These are phyloP conservation scores for Selaginella moellendorffii DNA, from an alignment of 75 land plant species.

Conservation along the genomic window DNA sequence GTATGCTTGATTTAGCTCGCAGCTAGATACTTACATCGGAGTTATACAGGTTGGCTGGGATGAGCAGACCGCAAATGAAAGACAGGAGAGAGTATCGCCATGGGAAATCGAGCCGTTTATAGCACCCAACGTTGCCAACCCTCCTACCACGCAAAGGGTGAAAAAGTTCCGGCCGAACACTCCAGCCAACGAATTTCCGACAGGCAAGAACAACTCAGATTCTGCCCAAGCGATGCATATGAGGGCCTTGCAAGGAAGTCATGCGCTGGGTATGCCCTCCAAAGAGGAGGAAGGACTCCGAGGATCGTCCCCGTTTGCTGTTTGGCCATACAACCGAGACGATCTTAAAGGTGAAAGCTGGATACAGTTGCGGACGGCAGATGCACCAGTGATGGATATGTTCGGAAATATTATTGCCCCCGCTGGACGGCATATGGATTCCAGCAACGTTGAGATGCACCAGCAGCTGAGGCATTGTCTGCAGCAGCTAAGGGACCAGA, in stretches of 20 bases:
- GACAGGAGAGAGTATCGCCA: slow-evolving; percentile 3
- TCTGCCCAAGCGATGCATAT: too few species aligned
- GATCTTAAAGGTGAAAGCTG: neutral
- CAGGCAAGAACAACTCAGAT: too few species aligned
- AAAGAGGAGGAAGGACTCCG: neutral
- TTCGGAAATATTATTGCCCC: neutral
- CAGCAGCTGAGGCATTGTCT: neutral
- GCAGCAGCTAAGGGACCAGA: neutral
- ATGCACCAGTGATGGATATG: neutral
- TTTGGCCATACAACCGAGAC: neutral
- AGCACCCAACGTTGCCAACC: slow-evolving; percentile 5
- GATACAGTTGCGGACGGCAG: neutral
- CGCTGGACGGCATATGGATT: neutral
- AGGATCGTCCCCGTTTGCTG: neutral
- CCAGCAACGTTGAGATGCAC: neutral
- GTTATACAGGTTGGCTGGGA: slow-evolving; percentile 9
- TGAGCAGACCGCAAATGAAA: slow-evolving; percentile 1
- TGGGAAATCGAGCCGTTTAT: slow-evolving; percentile 9
- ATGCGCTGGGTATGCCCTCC: neutral
- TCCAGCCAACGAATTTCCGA: neutral
- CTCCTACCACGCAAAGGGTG: neutral
- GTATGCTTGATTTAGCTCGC: neutral
- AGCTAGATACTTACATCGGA: neutral
- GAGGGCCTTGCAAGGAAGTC: neutral
- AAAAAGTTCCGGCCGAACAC: neutral